Evolutionary conservation across 306 rosid genomes (phyloP).

Genomic region (Cicer bijugum): DNA sequence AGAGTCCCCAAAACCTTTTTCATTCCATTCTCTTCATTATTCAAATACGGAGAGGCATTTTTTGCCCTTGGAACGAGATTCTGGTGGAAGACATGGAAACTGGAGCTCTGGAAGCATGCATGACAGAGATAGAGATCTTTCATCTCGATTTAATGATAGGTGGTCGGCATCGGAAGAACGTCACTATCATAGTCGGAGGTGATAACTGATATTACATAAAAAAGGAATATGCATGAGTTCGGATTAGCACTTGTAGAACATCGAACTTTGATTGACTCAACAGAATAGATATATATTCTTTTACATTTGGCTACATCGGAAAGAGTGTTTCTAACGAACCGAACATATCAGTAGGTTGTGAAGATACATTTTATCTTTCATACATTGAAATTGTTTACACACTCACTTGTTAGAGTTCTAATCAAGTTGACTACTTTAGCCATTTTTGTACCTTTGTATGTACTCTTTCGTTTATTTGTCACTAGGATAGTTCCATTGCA

Average conservation of each 20-base stretch:
- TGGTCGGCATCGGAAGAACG: conserved; percentile 51
- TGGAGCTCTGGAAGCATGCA: conserved; percentile 44
- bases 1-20: conserved; percentile 47
- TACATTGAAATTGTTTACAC: conserved; percentile 3
- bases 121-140: conserved; percentile 43
- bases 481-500: neutral
- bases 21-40: conserved; percentile 52
- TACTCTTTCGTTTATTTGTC: neutral
- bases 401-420: conserved; percentile 39
- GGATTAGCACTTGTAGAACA: neutral
- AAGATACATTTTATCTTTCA: conserved; percentile 25
- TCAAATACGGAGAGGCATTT: conserved; percentile 49
- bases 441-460: conserved; percentile 37
- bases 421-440: conserved; percentile 39
- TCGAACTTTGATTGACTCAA: neutral
- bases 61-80: conserved; percentile 49
- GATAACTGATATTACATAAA: conserved; percentile 13
- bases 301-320: neutral
- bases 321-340: conserved; percentile 8
- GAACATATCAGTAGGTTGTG: conserved; percentile 30
- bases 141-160: conserved; percentile 50
- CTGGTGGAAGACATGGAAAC: conserved; percentile 45
- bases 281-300: neutral
- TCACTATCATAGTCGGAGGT: conserved; percentile 61
- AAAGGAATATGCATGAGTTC: neutral